These are phyloP conservation scores for Linaria vulgaris DNA, from an alignment of 257 asterid species.

Conservation along the genomic window DNA sequence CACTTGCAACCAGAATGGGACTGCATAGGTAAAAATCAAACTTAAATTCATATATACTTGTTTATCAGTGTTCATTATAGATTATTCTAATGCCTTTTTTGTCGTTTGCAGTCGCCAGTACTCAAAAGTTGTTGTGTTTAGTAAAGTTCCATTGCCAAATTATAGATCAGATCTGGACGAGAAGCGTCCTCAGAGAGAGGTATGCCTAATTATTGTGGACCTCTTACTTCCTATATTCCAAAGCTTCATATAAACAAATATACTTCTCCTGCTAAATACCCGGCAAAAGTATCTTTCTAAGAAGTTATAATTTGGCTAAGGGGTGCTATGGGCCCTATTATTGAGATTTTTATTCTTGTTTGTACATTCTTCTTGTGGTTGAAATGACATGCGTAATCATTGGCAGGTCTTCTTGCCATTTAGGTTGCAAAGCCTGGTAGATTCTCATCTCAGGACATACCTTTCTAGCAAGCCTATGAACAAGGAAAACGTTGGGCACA, in stretches of 20 bases:
- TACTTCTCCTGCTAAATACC: too few species aligned
- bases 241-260: too few species aligned
- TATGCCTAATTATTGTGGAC: conserved; percentile 30
- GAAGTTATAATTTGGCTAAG: conserved; percentile 17
- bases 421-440: conserved; percentile 55
- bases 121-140: conserved; percentile 64
- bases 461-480: conserved; percentile 56
- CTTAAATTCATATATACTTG: conserved; percentile 8
- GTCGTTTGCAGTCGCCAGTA: conserved; percentile 70
- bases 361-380: not conserved
- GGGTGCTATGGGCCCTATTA: not conserved
- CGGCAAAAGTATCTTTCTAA: not conserved
- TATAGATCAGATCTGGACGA: conserved; percentile 89
- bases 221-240: conserved; percentile 16
- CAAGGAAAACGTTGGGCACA: conserved; percentile 40
- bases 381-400: conserved; percentile 10
- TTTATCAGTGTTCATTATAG: conserved; percentile 19
- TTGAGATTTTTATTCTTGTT: too few species aligned
- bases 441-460: conserved; percentile 60
- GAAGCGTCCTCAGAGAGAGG: conserved; percentile 97
- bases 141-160: conserved; percentile 87
- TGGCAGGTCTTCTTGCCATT: conserved; percentile 63
- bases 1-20: conserved; percentile 76
- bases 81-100: conserved; percentile 22
- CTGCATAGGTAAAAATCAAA: conserved; percentile 59